Percentiles rank a stretch among this genome's conserved stretches.
Conservation (phyloP, 305 asterid species). For the Fraxinus sp. region DNA sequence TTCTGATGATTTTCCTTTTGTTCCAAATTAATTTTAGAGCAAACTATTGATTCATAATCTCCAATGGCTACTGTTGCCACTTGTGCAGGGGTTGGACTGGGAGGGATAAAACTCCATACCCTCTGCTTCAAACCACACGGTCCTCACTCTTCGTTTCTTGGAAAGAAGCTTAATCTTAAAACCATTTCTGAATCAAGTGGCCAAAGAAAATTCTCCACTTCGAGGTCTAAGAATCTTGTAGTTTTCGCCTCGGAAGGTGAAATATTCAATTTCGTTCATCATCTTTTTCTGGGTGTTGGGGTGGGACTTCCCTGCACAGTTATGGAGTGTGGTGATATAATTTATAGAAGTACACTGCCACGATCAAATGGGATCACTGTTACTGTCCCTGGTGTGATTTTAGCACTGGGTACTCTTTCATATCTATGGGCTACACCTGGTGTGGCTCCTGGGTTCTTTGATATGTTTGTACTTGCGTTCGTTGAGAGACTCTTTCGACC, state of each 20-base stretch:
- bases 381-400: constrained; percentile 81
- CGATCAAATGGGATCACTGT: constrained; percentile 59
- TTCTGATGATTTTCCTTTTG: constrained; percentile 31
- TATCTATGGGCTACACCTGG: constrained; percentile 99
- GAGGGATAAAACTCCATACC: constrained; percentile 43
- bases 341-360: constrained; percentile 90
- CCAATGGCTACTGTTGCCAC: constrained; percentile 60
- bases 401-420: constrained; percentile 81
- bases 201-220: constrained; percentile 27
- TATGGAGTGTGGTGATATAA: constrained; percentile 95
- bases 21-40: not conserved
- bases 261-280: constrained; percentile 40
- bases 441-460: constrained; percentile 95
- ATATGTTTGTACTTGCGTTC: constrained; percentile 96
- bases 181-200: constrained; percentile 32
- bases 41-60: not conserved
- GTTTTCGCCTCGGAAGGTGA: constrained; percentile 49
- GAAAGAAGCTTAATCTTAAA: constrained; percentile 50
- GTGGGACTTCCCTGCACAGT: constrained; percentile 99
- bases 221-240: constrained; percentile 35
- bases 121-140: constrained; percentile 40
- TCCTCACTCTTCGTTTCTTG: constrained; percentile 48
- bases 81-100: constrained; percentile 51
- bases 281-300: constrained; percentile 85
- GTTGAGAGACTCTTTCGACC: constrained; percentile 78